phyloP scores from a whole-genome alignment of 1,139 yeast genomes.

The Blastobotrys aristatus region DNA sequence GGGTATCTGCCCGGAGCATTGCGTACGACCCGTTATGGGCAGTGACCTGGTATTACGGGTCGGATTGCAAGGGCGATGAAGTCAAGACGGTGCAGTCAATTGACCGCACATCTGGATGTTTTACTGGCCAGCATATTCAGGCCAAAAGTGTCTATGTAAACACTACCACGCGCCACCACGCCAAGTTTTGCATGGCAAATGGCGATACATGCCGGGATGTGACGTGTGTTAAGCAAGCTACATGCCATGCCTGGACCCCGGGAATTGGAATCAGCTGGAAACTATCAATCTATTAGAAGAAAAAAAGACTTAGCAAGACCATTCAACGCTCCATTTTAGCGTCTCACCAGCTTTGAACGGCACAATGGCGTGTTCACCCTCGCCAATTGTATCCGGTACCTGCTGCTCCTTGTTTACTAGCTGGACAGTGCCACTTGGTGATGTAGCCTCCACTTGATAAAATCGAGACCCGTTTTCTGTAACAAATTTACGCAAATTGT shows the following conservation, averaged over 20 bases:
- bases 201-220: constrained; percentile 8
- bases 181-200: constrained; percentile 1
- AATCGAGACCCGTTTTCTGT: constrained; percentile 66
- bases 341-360: constrained; percentile 88
- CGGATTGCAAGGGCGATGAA: constrained; percentile 6
- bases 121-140: neutral
- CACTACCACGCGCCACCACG: neutral
- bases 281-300: neutral
- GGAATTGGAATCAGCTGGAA: constrained; percentile 6
- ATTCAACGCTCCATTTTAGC: constrained; percentile 69
- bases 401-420: constrained; percentile 45
- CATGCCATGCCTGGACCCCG: constrained; percentile 2
- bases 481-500: constrained; percentile 67
- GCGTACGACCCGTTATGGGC: neutral
- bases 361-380: constrained; percentile 56
- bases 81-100: neutral
- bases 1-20: neutral
- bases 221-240: neutral
- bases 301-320: constrained; percentile 39
- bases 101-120: constrained; percentile 4
- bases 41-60: constrained; percentile 8
- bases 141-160: constrained; percentile 1
- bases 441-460: constrained; percentile 49
- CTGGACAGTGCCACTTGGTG: constrained; percentile 27
- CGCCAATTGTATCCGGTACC: constrained; percentile 50